phyloP scores from a whole-genome alignment of 768 basidiomycete genomes.

The Pisolithus orientalis region DNA sequence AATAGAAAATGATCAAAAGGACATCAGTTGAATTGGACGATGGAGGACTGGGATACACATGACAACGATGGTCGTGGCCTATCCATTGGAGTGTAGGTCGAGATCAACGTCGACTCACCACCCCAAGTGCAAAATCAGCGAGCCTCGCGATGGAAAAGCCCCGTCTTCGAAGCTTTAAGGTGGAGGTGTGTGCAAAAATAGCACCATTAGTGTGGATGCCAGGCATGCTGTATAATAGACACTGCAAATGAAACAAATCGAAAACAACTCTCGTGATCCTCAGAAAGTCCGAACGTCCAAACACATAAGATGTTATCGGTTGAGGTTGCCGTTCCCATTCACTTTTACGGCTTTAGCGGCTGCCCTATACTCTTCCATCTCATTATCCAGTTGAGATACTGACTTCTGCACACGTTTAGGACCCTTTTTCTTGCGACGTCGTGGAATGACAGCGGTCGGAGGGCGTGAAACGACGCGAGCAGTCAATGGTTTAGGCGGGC shows the following conservation, averaged over 20 bases:
- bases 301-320: not conserved
- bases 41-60: too few relatives aligned
- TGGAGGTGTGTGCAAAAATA: not conserved
- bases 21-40: too few relatives aligned
- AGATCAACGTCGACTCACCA: too few relatives aligned
- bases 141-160: not conserved
- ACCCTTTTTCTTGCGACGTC: slow-evolving; percentile 59
- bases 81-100: too few relatives aligned
- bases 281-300: not conserved
- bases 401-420: slow-evolving; percentile 70
- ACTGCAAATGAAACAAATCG: not conserved
- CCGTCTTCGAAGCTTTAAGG: too few relatives aligned
- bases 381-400: slow-evolving; percentile 59
- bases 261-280: not conserved
- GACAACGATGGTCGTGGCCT: too few relatives aligned
- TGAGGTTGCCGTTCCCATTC: slow-evolving; percentile 6
- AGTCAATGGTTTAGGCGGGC: slow-evolving; percentile 15
- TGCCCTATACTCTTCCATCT: slow-evolving; percentile 77
- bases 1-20: too few relatives aligned
- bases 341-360: slow-evolving; percentile 15
- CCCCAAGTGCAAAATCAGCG: not conserved
- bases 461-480: slow-evolving; percentile 11
- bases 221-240: slow-evolving; percentile 1
- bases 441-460: slow-evolving; percentile 24
- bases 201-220: not conserved